These are phyloP conservation scores for Hypoxylon rubiginosum DNA, from an alignment of 2,329 filamentous ascomycete species.

Conservation along the genomic window DNA sequence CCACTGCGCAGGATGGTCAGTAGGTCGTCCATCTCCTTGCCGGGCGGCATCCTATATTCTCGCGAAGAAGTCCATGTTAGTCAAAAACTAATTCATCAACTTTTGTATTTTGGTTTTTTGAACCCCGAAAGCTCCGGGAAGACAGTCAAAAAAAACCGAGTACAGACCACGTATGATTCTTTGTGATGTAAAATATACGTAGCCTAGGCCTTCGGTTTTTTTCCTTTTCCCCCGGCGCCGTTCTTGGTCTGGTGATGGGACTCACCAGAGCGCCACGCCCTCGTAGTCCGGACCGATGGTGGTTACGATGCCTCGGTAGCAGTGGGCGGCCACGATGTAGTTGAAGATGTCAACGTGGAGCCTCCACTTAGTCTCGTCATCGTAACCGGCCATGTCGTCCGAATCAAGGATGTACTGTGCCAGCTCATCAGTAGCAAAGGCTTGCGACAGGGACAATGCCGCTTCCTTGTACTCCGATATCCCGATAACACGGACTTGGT, in stretches of 20 bases:
- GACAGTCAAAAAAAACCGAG: constrained; percentile 22
- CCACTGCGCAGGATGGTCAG: constrained; percentile 79
- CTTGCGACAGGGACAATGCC: constrained; percentile 78
- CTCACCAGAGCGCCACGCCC: constrained; percentile 83
- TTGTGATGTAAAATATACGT: constrained; percentile 11
- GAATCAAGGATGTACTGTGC: constrained; percentile 81
- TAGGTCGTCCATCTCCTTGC: constrained; percentile 79
- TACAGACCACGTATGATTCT: constrained; percentile 23
- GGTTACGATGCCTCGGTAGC: constrained; percentile 79
- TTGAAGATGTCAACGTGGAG: constrained; percentile 83
- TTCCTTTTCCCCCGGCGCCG: constrained; percentile 13
- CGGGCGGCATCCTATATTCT: constrained; percentile 77
- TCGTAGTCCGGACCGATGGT: constrained; percentile 82
- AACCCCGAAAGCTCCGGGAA: constrained; percentile 31
- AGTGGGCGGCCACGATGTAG: constrained; percentile 82
- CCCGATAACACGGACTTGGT: constrained; percentile 72
- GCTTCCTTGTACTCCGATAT: constrained; percentile 79
- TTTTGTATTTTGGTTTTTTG: too few species aligned
- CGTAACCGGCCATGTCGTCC: constrained; percentile 73
- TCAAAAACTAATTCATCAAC: too few species aligned
- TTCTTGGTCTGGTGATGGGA: constrained; percentile 44
- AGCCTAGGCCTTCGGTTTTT: constrained; percentile 29
- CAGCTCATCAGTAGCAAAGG: constrained; percentile 81
- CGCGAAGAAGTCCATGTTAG: constrained; percentile 29
- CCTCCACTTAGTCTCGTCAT: constrained; percentile 78